A percentile compares a stretch with the other conserved stretches of the same genome.
These are phyloP conservation scores for Macrotyloma uniflorum DNA, from an alignment of 306 rosid genomes.

Conservation along the genomic window DNA sequence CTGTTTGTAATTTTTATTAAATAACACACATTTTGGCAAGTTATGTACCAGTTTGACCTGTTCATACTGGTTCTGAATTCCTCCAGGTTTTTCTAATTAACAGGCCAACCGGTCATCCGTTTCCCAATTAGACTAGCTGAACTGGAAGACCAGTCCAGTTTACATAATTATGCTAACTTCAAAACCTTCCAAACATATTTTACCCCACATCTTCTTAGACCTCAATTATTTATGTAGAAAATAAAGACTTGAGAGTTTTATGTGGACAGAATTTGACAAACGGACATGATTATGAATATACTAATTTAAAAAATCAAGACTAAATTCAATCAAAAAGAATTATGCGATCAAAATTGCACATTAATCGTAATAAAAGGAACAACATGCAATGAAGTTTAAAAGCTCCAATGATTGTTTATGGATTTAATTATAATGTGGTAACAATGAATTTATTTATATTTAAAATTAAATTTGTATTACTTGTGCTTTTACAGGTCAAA, in stretches of 20 bases:
- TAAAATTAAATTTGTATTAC: not conserved
- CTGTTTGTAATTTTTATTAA: too few relatives aligned
- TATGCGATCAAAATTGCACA: not conserved
- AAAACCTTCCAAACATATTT: not conserved
- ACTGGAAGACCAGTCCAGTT: too few relatives aligned
- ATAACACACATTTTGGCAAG: too few relatives aligned
- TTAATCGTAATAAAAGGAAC: not conserved
- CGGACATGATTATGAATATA: not conserved
- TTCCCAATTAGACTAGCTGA: too few relatives aligned
- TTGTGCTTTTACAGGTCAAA: not conserved
- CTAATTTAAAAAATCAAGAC: not conserved
- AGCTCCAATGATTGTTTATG: not conserved
- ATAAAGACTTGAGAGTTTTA: not conserved
- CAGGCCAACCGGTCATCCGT: too few relatives aligned
- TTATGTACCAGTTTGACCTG: too few relatives aligned
- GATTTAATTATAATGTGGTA: not conserved
- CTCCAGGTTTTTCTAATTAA: too few relatives aligned
- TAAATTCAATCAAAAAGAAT: not conserved
- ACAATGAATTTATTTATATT: not conserved
- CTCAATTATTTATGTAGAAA: not conserved
- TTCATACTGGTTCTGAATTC: too few relatives aligned
- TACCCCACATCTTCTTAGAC: not conserved
- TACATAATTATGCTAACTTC: not conserved
- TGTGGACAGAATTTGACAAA: not conserved
- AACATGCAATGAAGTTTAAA: not conserved